phyloP scores from a whole-genome alignment of 805 yeast species.

The Saccharomycopsis fibuligera region DNA sequence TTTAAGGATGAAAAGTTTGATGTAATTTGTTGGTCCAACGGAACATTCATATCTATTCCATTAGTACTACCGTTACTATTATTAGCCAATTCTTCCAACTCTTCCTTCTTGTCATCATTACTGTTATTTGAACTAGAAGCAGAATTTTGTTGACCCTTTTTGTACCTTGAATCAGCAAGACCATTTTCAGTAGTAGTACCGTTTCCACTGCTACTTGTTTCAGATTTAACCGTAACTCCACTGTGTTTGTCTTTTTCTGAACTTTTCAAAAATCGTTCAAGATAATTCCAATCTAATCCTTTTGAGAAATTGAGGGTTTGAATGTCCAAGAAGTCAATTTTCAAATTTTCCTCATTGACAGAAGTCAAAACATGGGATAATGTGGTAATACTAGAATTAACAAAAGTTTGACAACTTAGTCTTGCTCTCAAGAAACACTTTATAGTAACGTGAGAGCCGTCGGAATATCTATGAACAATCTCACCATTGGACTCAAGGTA shows the following conservation, averaged over 20 bases:
- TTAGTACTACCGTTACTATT: neutral
- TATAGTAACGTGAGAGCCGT: slow-evolving; percentile 10
- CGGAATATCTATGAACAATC: slow-evolving; percentile 4
- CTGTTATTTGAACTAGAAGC: neutral
- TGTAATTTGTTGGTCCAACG: neutral
- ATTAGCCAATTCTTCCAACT: neutral
- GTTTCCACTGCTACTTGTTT: no score
- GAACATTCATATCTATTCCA: neutral
- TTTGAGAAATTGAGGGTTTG: slow-evolving; percentile 2
- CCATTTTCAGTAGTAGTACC: no score
- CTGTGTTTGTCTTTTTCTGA: neutral
- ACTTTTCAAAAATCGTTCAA: slow-evolving; percentile 4
- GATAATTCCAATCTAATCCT: slow-evolving; percentile 2
- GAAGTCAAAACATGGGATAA: neutral
- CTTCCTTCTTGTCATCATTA: neutral
- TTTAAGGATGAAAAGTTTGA: slow-evolving; percentile 10
- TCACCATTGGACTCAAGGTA: slow-evolving; percentile 14
- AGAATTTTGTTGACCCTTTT: no score
- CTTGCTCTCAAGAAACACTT: slow-evolving; percentile 3
- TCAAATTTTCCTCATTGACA: slow-evolving; percentile 12
- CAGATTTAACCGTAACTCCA: neutral
- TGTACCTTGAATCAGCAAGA: no score
- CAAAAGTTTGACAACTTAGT: neutral
- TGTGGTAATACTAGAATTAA: neutral
- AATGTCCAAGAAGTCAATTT: slow-evolving; percentile 12